Evolutionary conservation across 768 basidiomycete genomes (phyloP).

Genomic region (Boletus speciosus): DNA sequence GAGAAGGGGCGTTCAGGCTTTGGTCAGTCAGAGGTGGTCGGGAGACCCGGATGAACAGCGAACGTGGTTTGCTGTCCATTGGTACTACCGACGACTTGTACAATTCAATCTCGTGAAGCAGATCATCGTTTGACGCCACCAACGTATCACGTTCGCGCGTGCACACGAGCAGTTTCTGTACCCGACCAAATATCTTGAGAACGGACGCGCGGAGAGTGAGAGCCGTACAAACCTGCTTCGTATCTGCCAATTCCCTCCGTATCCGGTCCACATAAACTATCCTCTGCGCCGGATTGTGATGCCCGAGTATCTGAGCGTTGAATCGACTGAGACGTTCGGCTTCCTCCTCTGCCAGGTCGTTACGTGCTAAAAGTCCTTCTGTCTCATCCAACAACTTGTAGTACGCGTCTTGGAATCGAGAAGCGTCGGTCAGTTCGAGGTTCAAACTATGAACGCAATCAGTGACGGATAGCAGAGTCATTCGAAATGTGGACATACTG

Average conservation of each 20-base stretch:
- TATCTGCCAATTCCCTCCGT: slow-evolving; percentile 72
- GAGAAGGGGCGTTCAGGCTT: slow-evolving; percentile 33
- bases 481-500: slow-evolving; percentile 43
- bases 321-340: slow-evolving; percentile 69
- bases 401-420: slow-evolving; percentile 71
- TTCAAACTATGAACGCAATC: slow-evolving; percentile 33
- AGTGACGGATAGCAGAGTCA: neutral
- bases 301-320: slow-evolving; percentile 83
- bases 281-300: slow-evolving; percentile 79
- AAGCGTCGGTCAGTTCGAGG: slow-evolving; percentile 55
- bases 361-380: slow-evolving; percentile 59
- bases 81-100: slow-evolving; percentile 58
- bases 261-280: slow-evolving; percentile 87
- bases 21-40: slow-evolving; percentile 47
- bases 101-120: slow-evolving; percentile 53
- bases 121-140: slow-evolving; percentile 41
- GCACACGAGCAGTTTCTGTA: slow-evolving; percentile 49
- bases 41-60: slow-evolving; percentile 43
- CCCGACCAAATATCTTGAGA: neutral
- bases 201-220: neutral
- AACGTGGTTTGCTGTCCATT: slow-evolving; percentile 49
- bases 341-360: slow-evolving; percentile 79
- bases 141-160: slow-evolving; percentile 48
- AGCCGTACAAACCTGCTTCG: slow-evolving; percentile 63
- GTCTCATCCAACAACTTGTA: slow-evolving; percentile 60